Base-by-base conservation (phyloP, 169 alveolate species). In the Plasmodium sp. region DNA sequence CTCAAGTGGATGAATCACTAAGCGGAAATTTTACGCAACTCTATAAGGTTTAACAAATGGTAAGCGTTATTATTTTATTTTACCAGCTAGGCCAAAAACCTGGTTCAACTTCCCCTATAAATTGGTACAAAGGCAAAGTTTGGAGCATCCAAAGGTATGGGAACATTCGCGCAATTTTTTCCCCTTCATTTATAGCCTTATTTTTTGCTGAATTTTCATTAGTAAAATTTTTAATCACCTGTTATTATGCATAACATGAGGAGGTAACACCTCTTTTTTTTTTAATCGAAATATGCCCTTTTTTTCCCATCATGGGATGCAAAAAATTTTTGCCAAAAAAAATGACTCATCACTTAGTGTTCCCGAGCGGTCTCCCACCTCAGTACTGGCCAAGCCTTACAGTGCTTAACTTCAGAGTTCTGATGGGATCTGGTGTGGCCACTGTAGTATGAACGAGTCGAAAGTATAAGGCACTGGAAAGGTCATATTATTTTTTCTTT, bases 331-430 rank as follows among this genome's bases (percentile, higher is more conserved):
- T 7, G 3, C 27, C 62, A 51, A 51, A 86, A 85, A 85, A 86
- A 90, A 90, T 90, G 94, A 90, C 94, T 90, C 94, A 90, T 90
- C 94, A 90, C 94, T 51, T 80, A 34, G 91, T 80, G 94, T 96
- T 97, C 98, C 98, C 98, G 96, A 96, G 98, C 97, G 98, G 98
- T 97, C 98, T 97, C 98, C 98, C 98, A 97, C 98, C 98, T 96
- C 97, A 97, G 98, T 97, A 97, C 98, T 97, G 94, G 95, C 97
- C 97, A 48, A 93, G 97, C 98, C 98, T 97, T 94, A 97, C 93
- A 96, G 97, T 98, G 98, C 98, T 97, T 97, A 97, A 97, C 98
- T 97, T 97, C 98, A 96, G 98, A 97, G 98, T 96, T 97, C 98
- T 97, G 97, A 97, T 95, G 98, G 98, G 98, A 97, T 97, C 98